These are phyloP conservation scores for Collybia nuda DNA, from an alignment of 768 basidiomycete genomes.

Conservation along the genomic window DNA sequence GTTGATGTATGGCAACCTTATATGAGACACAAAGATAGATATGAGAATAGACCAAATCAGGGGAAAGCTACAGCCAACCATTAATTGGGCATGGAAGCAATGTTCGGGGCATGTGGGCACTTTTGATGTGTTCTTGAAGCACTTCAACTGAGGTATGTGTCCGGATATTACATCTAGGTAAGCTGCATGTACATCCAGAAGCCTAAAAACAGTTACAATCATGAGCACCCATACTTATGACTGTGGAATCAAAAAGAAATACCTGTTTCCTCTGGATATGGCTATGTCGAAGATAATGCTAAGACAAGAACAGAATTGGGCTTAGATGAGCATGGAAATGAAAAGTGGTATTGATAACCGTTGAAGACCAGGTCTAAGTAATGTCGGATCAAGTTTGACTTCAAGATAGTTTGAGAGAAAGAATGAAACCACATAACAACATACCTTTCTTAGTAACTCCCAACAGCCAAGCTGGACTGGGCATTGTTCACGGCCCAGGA, in stretches of 20 bases:
- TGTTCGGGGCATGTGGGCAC: constrained; percentile 17
- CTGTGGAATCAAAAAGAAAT: neutral
- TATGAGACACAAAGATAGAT: neutral
- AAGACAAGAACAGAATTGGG: constrained; percentile 4
- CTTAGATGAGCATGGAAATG: neutral
- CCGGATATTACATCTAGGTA: constrained; percentile 15
- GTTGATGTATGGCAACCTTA: constrained; percentile 12
- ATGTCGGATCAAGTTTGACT: neutral
- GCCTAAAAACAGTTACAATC: neutral
- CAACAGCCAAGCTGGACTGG: constrained; percentile 14
- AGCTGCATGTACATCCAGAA: neutral
- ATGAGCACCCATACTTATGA: too few species aligned
- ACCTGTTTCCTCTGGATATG: constrained; percentile 13
- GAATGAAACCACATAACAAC: constrained; percentile 2
- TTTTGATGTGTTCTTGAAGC: constrained; percentile 15
- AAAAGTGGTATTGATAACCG: neutral
- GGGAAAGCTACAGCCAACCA: constrained; percentile 5
- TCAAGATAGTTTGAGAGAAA: neutral
- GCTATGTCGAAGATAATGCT: constrained; percentile 8
- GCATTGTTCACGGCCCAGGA: constrained; percentile 11
- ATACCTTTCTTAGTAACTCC: constrained; percentile 16
- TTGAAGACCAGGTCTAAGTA: too few species aligned
- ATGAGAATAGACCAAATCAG: neutral
- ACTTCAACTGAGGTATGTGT: constrained; percentile 7
- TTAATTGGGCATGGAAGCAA: constrained; percentile 15